Conservation (phyloP, 2,329 filamentous ascomycete genomes). For the Venturia asperata region DNA sequence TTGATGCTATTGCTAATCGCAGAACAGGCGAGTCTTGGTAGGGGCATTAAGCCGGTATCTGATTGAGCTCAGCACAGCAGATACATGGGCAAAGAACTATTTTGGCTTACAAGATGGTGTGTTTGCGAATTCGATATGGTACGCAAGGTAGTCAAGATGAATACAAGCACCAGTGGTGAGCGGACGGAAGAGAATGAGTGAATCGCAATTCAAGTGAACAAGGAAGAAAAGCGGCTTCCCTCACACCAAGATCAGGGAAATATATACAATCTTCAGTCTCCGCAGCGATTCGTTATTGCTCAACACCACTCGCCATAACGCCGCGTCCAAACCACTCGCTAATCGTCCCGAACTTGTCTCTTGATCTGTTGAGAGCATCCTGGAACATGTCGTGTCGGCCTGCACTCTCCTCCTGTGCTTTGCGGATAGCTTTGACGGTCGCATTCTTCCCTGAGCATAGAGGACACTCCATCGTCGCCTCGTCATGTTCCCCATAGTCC, state of each 20-base stretch:
- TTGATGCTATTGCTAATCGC: no score
- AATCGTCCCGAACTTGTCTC: constrained; percentile 81
- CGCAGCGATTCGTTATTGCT: not conserved
- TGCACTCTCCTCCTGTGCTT: constrained; percentile 78
- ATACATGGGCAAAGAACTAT: not conserved
- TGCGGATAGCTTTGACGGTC: constrained; percentile 78
- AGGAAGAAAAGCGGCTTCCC: not conserved
- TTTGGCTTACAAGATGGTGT: not conserved
- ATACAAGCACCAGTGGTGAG: not conserved
- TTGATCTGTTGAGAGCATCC: constrained; percentile 66
- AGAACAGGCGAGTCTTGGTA: no score
- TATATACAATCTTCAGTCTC: not conserved
- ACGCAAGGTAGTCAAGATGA: not conserved
- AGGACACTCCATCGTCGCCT: constrained; percentile 67
- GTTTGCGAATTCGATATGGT: not conserved
- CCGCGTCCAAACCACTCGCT: constrained; percentile 93
- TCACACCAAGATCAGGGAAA: not conserved
- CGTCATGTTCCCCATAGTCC: constrained; percentile 51
- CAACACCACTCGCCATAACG: constrained; percentile 58
- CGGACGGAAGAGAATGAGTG: not conserved
- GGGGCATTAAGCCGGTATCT: not conserved
- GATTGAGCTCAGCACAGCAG: not conserved
- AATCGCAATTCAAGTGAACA: not conserved
- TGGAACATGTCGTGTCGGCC: constrained; percentile 85
- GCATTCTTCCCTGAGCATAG: constrained; percentile 77